These are phyloP conservation scores for Capsicum baccatum DNA, from an alignment of 257 asterid genomes.

Conservation along the genomic window DNA sequence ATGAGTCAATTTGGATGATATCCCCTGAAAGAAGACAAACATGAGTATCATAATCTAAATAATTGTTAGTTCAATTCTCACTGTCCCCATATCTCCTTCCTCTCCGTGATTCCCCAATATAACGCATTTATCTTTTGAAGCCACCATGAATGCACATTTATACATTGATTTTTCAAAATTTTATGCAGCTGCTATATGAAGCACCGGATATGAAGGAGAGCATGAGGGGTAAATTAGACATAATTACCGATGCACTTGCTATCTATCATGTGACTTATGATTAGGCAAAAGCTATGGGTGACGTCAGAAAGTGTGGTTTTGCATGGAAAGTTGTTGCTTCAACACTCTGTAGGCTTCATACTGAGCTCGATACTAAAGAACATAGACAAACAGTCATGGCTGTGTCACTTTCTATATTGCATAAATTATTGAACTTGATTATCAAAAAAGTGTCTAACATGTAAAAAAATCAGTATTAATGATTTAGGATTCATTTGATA, in stretches of 20 bases:
- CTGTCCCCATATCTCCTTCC: not conserved
- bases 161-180: not conserved
- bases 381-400: slow-evolving; percentile 45
- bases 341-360: slow-evolving; percentile 55
- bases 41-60: not conserved
- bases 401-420: slow-evolving; percentile 55
- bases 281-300: slow-evolving; percentile 35
- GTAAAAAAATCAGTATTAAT: not conserved
- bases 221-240: slow-evolving; percentile 33
- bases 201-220: slow-evolving; percentile 68
- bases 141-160: too few species aligned
- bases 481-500: not conserved
- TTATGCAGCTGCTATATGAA: slow-evolving; percentile 64
- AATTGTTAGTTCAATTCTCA: not conserved
- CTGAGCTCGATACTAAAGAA: slow-evolving; percentile 37
- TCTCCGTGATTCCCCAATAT: not conserved
- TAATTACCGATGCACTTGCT: slow-evolving; percentile 66
- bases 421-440: slow-evolving; percentile 47
- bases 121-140: too few species aligned
- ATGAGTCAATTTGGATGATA: not conserved
- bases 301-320: slow-evolving; percentile 54
- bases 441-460: not conserved
- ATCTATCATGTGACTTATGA: slow-evolving; percentile 59
- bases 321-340: slow-evolving; percentile 82
- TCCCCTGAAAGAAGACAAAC: not conserved